phyloP scores from a whole-genome alignment of 2,329 filamentous ascomycete species.

The Fusarium sp. region DNA sequence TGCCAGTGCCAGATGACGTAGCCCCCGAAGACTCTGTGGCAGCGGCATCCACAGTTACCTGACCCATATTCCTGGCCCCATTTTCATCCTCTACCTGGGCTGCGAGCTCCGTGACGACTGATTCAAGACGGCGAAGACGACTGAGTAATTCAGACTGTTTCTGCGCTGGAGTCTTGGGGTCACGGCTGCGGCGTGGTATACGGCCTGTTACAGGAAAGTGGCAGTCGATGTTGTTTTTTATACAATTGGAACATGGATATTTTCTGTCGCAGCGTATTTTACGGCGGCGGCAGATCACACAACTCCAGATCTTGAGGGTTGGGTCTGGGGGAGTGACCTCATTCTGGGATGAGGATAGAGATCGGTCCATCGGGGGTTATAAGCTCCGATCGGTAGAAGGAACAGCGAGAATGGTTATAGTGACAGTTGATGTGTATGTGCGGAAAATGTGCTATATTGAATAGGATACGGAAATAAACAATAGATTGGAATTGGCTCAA shows the following conservation, averaged over 20 bases:
- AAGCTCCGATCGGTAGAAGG: slow-evolving; percentile 14
- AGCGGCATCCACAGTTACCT: slow-evolving; percentile 24
- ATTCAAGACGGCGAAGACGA: slow-evolving; percentile 49
- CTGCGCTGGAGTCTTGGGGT: slow-evolving; percentile 45
- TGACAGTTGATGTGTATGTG: background rate
- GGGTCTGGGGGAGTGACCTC: slow-evolving; percentile 12
- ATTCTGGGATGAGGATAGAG: slow-evolving; percentile 6
- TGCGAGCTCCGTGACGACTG: slow-evolving; percentile 51
- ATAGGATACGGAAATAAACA: background rate
- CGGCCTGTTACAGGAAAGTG: slow-evolving; percentile 52
- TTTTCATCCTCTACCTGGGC: slow-evolving; percentile 50
- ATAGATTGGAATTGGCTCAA: background rate
- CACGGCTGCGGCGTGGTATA: slow-evolving; percentile 45
- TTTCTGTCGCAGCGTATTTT: slow-evolving; percentile 51
- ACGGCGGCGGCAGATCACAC: slow-evolving; percentile 51
- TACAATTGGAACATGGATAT: slow-evolving; percentile 50
- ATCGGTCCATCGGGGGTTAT: slow-evolving; percentile 41
- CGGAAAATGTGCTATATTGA: background rate
- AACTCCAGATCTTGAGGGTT: slow-evolving; percentile 52
- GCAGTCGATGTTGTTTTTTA: slow-evolving; percentile 47
- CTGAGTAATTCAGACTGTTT: slow-evolving; percentile 51
- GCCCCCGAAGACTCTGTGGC: slow-evolving; percentile 13
- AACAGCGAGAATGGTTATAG: background rate
- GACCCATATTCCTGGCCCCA: slow-evolving; percentile 20
- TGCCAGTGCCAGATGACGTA: slow-evolving; percentile 1